Base-by-base conservation (phyloP, 1,139 yeast genomes). In the Debaryomycetaceae sp. region DNA sequence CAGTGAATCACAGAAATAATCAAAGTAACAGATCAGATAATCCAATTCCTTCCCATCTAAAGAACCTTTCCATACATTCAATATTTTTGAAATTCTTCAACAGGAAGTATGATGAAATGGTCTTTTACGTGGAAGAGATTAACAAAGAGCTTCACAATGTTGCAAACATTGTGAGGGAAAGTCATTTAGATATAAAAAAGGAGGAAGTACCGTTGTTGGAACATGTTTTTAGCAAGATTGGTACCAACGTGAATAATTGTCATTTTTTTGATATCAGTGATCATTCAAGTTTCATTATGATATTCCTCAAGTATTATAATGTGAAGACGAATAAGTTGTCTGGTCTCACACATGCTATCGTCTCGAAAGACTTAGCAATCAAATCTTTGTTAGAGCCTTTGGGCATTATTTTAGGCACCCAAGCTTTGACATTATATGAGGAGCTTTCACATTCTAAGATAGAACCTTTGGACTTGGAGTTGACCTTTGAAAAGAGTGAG, bases 231-330 rank as follows among this genome's bases (percentile, higher is more conserved):
- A 46, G 55, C 23, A 41, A 45, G 4, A 47, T 47, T 31, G 57
- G 52, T 24, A 44, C 42, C 6, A 37, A 34, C 7, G 24, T 38
- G 5, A 41, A 39, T 11, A 27, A 27, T 27, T 27, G 31, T 27
- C 11, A 55, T 14, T 61, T 62, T 43, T 49, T 50, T 22, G 51
- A 56, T 36, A 56, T 56, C 13, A 51, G 45, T 39, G 68, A 65
- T 27, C 67, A 65, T 35, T 64, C 76, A 0, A 56, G 67, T 20
- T 68, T 75, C 46, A 66, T 77, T 31, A 56, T 83, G 22, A 53
- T 90, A 1, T 85, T 89, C 53, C 57, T 90, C 45, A 91, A 91
- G 59, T 75, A 75, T 51, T 90, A 86, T 65, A 91, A 89, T 56
- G 75, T 75, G 1, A 58, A 63, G 4, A 57, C 67, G 0, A 87